phyloP scores from a whole-genome alignment of 2,329 filamentous ascomycete genomes.

The Colletotrichum truncatum region DNA sequence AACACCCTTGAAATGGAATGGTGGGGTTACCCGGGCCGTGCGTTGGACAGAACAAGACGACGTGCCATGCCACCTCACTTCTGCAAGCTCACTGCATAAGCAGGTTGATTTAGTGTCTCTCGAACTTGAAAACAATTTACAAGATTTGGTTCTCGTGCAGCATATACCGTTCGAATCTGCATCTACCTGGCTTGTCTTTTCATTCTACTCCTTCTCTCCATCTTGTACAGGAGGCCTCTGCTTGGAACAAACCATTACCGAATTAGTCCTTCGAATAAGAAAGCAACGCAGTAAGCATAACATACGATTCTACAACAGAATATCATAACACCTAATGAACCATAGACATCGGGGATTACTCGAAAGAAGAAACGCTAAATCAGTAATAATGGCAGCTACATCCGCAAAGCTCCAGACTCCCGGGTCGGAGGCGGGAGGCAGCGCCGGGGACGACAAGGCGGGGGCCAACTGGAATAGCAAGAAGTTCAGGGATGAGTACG shows the following conservation, averaged over 20 bases:
- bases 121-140: not conserved
- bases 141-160: too few relatives aligned
- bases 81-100: conserved; percentile 6
- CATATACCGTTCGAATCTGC: too few relatives aligned
- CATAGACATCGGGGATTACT: not conserved
- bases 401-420: conserved; percentile 22
- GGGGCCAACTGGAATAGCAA: conserved; percentile 39
- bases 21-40: conserved; percentile 19
- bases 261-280: too few relatives aligned
- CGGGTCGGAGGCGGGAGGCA: conserved; percentile 19
- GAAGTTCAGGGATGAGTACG: conserved; percentile 54
- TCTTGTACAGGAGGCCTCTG: too few relatives aligned
- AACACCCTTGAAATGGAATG: conserved; percentile 26
- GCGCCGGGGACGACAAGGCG: conserved; percentile 36
- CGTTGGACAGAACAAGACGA: not conserved
- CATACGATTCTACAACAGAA: not conserved
- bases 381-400: conserved; percentile 9
- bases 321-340: not conserved
- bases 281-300: too few relatives aligned
- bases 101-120: not conserved
- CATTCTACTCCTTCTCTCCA: too few relatives aligned
- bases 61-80: not conserved
- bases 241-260: too few relatives aligned
- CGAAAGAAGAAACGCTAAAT: not conserved
- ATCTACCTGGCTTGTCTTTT: too few relatives aligned